These are phyloP conservation scores for Vigna mungo DNA, from an alignment of 306 rosid genomes.

Conservation along the genomic window DNA sequence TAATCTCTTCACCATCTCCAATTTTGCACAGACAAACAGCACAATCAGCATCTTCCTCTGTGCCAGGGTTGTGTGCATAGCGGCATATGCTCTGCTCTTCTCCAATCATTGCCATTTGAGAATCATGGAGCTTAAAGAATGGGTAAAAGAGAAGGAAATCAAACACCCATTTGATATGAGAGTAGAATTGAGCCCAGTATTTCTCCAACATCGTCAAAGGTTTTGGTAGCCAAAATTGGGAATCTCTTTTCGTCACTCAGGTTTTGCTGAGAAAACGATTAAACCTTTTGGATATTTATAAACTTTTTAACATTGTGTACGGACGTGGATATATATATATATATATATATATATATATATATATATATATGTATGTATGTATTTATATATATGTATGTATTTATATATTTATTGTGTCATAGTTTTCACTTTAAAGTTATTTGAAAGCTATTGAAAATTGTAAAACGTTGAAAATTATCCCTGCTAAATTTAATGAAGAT, in stretches of 20 bases:
- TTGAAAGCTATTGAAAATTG: too few species aligned
- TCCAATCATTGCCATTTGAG: not conserved
- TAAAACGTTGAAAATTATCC: too few species aligned
- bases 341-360: too few species aligned
- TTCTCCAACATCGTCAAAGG: slow-evolving; percentile 36
- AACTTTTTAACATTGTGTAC: not conserved
- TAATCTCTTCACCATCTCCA: slow-evolving; percentile 58
- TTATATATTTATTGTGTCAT: too few species aligned
- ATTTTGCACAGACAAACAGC: slow-evolving; percentile 57
- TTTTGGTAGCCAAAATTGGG: not conserved
- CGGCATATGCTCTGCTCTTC: slow-evolving; percentile 8
- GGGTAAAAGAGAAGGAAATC: slow-evolving; percentile 46
- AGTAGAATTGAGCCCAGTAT: slow-evolving; percentile 3
- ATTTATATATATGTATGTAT: too few species aligned
- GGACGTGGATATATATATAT: not conserved
- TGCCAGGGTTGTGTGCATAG: not conserved
- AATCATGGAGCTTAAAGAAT: slow-evolving; percentile 38
- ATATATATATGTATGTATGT: too few species aligned
- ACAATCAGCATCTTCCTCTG: slow-evolving; percentile 49
- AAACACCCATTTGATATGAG: slow-evolving; percentile 53
- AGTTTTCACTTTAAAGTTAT: too few species aligned
- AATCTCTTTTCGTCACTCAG: not conserved
- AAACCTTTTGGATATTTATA: not conserved
- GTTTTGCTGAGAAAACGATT: not conserved
- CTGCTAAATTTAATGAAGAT: too few species aligned